Conservation (phyloP, 2,329 filamentous ascomycete species). For the Nectriaceae sp. region DNA sequence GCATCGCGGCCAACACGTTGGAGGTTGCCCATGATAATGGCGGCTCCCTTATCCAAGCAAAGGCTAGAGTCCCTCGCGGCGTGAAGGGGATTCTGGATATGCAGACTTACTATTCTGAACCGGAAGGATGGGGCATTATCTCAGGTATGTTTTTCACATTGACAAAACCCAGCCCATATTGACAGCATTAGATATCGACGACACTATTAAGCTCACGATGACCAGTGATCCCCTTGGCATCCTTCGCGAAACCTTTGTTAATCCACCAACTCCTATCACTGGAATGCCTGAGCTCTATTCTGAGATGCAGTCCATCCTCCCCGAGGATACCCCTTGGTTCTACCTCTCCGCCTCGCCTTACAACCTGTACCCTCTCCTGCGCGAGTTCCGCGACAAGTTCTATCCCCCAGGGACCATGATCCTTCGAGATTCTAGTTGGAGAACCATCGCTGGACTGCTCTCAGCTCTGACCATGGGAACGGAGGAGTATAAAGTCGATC, state of each 20-base stretch:
- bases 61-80: slow-evolving; percentile 52
- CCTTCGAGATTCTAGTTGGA: slow-evolving; percentile 83
- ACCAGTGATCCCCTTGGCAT: slow-evolving; percentile 81
- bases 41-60: slow-evolving; percentile 48
- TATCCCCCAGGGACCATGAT: slow-evolving; percentile 81
- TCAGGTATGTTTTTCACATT: slow-evolving; percentile 52
- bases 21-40: slow-evolving; percentile 49
- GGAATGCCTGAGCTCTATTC: slow-evolving; percentile 87
- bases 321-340: slow-evolving; percentile 74
- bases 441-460: slow-evolving; percentile 78
- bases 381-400: slow-evolving; percentile 67
- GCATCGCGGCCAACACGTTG: slow-evolving; percentile 68
- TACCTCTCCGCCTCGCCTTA: slow-evolving; percentile 94
- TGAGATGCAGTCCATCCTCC: slow-evolving; percentile 57
- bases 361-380: slow-evolving; percentile 88
- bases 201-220: slow-evolving; percentile 90
- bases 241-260: slow-evolving; percentile 79
- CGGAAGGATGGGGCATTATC: slow-evolving; percentile 81
- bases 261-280: slow-evolving; percentile 67
- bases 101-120: slow-evolving; percentile 73
- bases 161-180: slow-evolving; percentile 2
- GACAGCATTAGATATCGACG: slow-evolving; percentile 71
- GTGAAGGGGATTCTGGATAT: slow-evolving; percentile 60
- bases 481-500: slow-evolving; percentile 80
- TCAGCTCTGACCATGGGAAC: slow-evolving; percentile 79